A percentile compares a stretch with the other conserved stretches of the same genome.
Evolutionary conservation across 208 protist species (phyloP).

Genomic region (Leishmania mexicana): DNA sequence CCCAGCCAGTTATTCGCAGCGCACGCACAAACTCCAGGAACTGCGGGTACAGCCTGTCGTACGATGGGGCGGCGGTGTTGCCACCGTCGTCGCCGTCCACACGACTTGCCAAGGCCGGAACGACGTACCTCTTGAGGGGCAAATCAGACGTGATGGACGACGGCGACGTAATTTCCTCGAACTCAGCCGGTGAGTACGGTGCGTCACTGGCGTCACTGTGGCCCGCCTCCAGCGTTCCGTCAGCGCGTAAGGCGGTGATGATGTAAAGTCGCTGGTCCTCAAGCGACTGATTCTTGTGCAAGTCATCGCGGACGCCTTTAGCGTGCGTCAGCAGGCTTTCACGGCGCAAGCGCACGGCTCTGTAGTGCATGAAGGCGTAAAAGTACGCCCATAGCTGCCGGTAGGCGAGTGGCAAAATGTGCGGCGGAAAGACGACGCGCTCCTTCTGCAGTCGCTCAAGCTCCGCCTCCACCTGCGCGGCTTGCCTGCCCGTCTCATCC

Average conservation of each 20-base stretch:
- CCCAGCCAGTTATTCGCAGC: constrained; percentile 41
- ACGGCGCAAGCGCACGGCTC: constrained; percentile 7
- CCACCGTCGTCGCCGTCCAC: background rate
- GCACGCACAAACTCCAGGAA: constrained; percentile 43
- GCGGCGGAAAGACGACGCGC: constrained; percentile 22
- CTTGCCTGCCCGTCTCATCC: background rate
- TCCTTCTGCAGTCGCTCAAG: constrained; percentile 16
- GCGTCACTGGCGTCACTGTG: background rate
- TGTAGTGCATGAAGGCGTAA: constrained; percentile 52
- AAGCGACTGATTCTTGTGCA: background rate
- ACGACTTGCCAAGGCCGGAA: background rate
- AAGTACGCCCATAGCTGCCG: constrained; percentile 66
- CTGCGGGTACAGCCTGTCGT: constrained; percentile 31
- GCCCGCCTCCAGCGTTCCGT: constrained; percentile 29
- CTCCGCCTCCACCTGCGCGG: constrained; percentile 12
- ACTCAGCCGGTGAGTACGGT: constrained; percentile 3
- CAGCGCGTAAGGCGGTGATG: constrained; percentile 35
- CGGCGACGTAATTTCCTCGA: constrained; percentile 15
- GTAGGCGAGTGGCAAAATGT: constrained; percentile 25
- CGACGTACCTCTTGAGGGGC: background rate
- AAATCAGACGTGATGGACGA: constrained; percentile 8
- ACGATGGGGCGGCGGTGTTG: background rate
- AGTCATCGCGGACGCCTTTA: background rate
- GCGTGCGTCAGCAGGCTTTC: background rate
- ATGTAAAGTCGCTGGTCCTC: constrained; percentile 23